Evolutionary conservation across 371 early-diverging fungal species (phyloP).

Genomic region (Haplosporangium sp.): DNA sequence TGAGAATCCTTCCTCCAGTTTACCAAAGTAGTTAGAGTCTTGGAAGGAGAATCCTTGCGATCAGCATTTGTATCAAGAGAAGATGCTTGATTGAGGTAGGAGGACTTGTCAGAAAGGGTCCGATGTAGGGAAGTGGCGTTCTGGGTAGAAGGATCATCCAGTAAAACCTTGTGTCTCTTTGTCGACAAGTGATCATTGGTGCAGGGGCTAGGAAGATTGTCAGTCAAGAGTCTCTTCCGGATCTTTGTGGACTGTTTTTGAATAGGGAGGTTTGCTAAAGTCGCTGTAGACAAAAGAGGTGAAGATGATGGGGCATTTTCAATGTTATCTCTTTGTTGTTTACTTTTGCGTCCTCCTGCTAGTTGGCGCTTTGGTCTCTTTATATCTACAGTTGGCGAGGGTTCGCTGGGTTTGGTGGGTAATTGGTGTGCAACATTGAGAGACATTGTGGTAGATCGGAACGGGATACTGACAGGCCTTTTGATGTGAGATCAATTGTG

Average conservation of each 20-base stretch:
- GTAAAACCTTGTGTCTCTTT: constrained; percentile 21
- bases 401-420: constrained; percentile 20
- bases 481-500: constrained; percentile 9
- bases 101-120: constrained; percentile 46
- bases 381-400: constrained; percentile 6
- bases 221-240: constrained; percentile 37
- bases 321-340: constrained; percentile 33
- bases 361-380: constrained; percentile 24
- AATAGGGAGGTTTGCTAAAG: constrained; percentile 31
- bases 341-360: constrained; percentile 16
- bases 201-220: constrained; percentile 17
- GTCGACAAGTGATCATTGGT: constrained; percentile 7
- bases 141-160: constrained; percentile 8
- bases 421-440: constrained; percentile 26
- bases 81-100: constrained; percentile 32
- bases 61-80: constrained; percentile 7
- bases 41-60: constrained; percentile 12
- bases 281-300: not conserved
- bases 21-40: constrained; percentile 14
- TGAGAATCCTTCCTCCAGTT: constrained; percentile 22
- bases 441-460: constrained; percentile 30
- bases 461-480: not conserved
- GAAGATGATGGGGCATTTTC: constrained; percentile 23
- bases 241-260: constrained; percentile 44
- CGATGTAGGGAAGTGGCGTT: constrained; percentile 36